Percentiles rank a stretch among this genome's conserved stretches.
These are phyloP conservation scores for Firmiana major DNA, from an alignment of 345 rosid genomes.

Conservation along the genomic window DNA sequence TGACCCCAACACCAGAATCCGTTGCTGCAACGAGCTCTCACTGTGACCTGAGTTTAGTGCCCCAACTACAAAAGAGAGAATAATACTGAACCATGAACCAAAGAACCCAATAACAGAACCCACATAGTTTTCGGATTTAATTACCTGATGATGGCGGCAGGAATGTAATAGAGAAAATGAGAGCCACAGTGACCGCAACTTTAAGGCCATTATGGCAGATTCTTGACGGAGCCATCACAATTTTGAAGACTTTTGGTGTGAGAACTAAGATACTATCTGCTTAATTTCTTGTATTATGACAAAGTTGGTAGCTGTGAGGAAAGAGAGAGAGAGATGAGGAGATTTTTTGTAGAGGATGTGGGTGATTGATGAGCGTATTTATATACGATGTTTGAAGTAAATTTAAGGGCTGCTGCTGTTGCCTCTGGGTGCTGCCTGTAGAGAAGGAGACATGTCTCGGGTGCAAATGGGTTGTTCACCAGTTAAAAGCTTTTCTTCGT, in stretches of 20 bases:
- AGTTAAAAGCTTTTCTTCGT: slow-evolving; percentile 18
- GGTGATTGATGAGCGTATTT: neutral
- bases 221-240: slow-evolving; percentile 21
- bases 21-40: slow-evolving; percentile 16
- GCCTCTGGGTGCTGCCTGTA: slow-evolving; percentile 19
- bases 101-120: neutral
- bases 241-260: neutral
- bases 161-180: slow-evolving; percentile 20
- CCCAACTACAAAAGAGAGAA: neutral
- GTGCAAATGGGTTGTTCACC: slow-evolving; percentile 22
- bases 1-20: slow-evolving; percentile 58
- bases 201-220: slow-evolving; percentile 14
- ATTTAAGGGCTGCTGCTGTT: neutral
- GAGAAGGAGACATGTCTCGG: slow-evolving; percentile 42
- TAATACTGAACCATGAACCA: neutral
- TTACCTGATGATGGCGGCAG: slow-evolving; percentile 31
- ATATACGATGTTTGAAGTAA: neutral
- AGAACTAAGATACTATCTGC: neutral
- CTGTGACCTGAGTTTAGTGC: neutral
- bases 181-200: slow-evolving; percentile 24
- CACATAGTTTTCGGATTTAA: neutral
- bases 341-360: too few species aligned
- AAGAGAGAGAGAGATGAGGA: neutral
- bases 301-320: neutral
- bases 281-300: neutral